Evolutionary conservation across 208 protist genomes (phyloP).

Genomic region (Cochliopodium minus): DNA sequence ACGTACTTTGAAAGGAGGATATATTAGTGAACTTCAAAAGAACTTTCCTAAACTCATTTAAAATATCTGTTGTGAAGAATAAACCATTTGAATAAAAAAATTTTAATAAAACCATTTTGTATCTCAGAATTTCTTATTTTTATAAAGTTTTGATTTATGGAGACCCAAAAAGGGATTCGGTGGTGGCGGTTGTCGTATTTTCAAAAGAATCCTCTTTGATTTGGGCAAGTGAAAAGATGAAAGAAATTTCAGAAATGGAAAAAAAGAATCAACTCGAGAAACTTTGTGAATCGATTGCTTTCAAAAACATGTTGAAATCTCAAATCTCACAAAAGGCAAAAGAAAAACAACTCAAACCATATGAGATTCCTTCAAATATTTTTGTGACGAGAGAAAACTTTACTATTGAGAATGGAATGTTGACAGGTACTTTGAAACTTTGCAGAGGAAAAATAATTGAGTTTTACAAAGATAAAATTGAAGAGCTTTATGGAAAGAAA

Average conservation of each 20-base stretch:
- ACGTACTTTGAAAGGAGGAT: too few species aligned
- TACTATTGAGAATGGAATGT: not conserved
- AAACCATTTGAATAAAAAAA: too few species aligned
- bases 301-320: not conserved
- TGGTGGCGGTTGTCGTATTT: not conserved
- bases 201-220: too few species aligned
- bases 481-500: too few species aligned
- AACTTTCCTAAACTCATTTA: too few species aligned
- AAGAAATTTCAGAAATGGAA: not conserved
- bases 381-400: not conserved
- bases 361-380: not conserved
- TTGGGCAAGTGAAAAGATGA: too few species aligned
- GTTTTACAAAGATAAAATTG: slow-evolving; percentile 41
- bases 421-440: not conserved
- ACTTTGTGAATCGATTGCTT: not conserved
- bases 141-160: not conserved
- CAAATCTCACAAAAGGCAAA: not conserved
- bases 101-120: too few species aligned
- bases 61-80: too few species aligned
- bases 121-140: not conserved
- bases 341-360: not conserved
- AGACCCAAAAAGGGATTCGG: not conserved
- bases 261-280: not conserved
- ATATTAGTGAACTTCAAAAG: too few species aligned
- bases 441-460: slow-evolving; percentile 30